These are phyloP conservation scores for Camellia japonica DNA, from an alignment of 148 eudicot genomes.

Conservation along the genomic window DNA sequence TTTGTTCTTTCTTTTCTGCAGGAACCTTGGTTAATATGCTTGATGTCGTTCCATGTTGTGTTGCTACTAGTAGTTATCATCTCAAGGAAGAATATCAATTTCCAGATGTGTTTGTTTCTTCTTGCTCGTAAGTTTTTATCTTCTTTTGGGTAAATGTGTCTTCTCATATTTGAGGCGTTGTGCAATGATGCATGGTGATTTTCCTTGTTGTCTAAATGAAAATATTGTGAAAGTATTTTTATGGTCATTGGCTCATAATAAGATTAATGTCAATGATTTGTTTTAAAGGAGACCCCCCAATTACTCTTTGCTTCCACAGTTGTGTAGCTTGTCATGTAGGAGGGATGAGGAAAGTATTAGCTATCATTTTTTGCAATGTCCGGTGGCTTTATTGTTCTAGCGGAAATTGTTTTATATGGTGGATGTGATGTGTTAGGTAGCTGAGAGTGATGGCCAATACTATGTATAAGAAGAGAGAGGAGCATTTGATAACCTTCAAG, in stretches of 20 bases:
- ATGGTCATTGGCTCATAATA: neutral
- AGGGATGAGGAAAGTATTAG: too few relatives aligned
- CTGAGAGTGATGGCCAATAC: too few relatives aligned
- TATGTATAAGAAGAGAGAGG: too few relatives aligned
- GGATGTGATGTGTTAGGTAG: too few relatives aligned
- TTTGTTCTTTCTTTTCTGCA: constrained; percentile 26
- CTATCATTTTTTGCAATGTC: too few relatives aligned
- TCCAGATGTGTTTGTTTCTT: constrained; percentile 87
- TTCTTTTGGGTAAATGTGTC: neutral
- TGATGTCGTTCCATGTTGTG: constrained; percentile 60
- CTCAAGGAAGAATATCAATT: constrained; percentile 74
- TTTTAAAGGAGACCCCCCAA: neutral
- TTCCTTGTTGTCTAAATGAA: neutral
- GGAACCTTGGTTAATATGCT: constrained; percentile 82
- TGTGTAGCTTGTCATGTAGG: too few relatives aligned
- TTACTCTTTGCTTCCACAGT: too few relatives aligned
- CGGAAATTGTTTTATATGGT: too few relatives aligned
- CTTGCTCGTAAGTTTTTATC: constrained; percentile 58
- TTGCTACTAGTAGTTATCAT: constrained; percentile 46
- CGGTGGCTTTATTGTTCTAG: too few relatives aligned
- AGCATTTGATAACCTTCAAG: too few relatives aligned
- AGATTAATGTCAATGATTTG: neutral
- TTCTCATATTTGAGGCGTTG: neutral
- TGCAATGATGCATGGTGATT: neutral
- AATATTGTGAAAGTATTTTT: neutral